phyloP scores from a whole-genome alignment of 306 rosid genomes.

The Cucumis melo region DNA sequence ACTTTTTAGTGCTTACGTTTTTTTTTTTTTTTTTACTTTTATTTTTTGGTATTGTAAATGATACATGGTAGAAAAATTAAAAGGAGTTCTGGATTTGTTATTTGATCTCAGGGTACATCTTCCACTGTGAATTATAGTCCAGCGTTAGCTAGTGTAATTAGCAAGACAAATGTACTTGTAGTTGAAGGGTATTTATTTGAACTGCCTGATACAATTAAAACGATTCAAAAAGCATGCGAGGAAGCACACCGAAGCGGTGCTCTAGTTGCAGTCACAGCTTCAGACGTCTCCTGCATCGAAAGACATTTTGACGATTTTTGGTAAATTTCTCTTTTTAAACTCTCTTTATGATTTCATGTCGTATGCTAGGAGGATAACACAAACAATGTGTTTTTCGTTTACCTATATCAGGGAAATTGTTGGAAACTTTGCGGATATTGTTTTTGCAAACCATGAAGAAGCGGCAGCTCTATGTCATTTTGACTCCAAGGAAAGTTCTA shows the following conservation, averaged over 20 bases:
- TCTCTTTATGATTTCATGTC: not conserved
- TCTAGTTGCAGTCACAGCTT: slow-evolving; percentile 84
- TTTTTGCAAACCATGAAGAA: slow-evolving; percentile 81
- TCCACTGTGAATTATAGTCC: slow-evolving; percentile 57
- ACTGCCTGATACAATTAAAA: slow-evolving; percentile 68
- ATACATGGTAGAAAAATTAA: not conserved
- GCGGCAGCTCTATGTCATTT: slow-evolving; percentile 74
- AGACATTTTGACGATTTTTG: slow-evolving; percentile 83
- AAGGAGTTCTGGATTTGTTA: slow-evolving; percentile 13
- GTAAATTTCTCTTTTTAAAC: slow-evolving; percentile 16
- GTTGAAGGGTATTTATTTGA: slow-evolving; percentile 92
- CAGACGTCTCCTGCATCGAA: slow-evolving; percentile 84
- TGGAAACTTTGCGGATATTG: slow-evolving; percentile 57
- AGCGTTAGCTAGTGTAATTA: slow-evolving; percentile 51
- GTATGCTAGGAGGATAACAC: not conserved
- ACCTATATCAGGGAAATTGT: slow-evolving; percentile 55
- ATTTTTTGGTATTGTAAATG: not conserved
- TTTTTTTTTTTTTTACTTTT: too few relatives aligned
- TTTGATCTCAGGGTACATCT: slow-evolving; percentile 68
- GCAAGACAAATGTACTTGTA: slow-evolving; percentile 64
- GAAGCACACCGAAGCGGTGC: slow-evolving; percentile 68
- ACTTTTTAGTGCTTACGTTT: not conserved
- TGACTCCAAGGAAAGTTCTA: slow-evolving; percentile 38
- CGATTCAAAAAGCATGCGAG: slow-evolving; percentile 57
- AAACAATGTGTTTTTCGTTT: not conserved